Conservation (phyloP, 2,329 filamentous ascomycete species). For the Magnaporthales sp. region DNA sequence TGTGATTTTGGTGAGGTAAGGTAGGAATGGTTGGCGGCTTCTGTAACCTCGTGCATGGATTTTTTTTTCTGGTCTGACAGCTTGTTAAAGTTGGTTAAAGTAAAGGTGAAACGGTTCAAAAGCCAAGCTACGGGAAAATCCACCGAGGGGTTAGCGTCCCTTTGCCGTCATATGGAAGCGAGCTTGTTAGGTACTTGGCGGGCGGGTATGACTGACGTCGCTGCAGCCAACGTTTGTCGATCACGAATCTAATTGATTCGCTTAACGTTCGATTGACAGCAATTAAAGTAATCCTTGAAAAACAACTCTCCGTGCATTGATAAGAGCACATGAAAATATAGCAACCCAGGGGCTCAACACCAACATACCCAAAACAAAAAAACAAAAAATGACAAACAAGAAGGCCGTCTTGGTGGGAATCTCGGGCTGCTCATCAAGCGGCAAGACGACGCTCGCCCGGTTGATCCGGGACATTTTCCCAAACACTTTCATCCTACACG, state of each 20-base stretch:
- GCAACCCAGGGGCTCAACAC: no score
- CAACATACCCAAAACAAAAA: background rate
- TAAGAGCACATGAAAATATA: no score
- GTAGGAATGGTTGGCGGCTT: background rate
- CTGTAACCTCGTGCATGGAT: background rate
- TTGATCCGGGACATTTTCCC: constrained; percentile 77
- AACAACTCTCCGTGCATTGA: no score
- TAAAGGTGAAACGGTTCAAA: background rate
- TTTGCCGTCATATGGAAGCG: background rate
- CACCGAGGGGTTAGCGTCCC: background rate
- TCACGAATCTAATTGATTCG: background rate
- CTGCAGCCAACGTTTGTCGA: background rate
- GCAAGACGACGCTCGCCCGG: constrained; percentile 88
- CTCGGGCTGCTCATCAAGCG: constrained; percentile 84
- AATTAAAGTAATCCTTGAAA: no score
- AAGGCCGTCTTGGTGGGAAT: constrained; percentile 65
- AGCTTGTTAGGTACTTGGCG: background rate
- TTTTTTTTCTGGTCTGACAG: background rate
- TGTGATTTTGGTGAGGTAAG: background rate
- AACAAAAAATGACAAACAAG: constrained; percentile 21
- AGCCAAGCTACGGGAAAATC: background rate
- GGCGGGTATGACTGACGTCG: background rate
- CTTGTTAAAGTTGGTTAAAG: background rate
- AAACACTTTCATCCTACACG: constrained; percentile 73
- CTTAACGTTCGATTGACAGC: background rate